Evolutionary conservation across 371 early-diverging fungal genomes (phyloP).

Genomic region (Globomyces sp.): DNA sequence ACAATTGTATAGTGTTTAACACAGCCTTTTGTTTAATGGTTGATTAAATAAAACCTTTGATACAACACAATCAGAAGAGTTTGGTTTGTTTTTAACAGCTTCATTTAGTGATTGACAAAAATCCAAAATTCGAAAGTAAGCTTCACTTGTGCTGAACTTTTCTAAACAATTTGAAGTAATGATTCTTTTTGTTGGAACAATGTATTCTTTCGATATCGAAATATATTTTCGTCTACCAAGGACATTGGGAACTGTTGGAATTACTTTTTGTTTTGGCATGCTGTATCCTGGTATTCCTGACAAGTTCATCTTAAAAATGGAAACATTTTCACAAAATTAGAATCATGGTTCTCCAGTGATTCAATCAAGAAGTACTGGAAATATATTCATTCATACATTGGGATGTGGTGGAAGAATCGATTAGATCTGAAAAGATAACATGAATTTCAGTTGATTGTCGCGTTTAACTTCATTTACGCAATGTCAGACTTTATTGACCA

Average conservation of each 20-base stretch:
- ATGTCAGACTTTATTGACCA: too few relatives aligned
- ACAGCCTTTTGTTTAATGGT: background rate
- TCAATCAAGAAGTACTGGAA: too few relatives aligned
- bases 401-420: too few relatives aligned
- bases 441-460: too few relatives aligned
- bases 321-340: too few relatives aligned
- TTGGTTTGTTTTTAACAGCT: slow-evolving; percentile 23
- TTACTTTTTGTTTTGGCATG: background rate
- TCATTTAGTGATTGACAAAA: slow-evolving; percentile 71
- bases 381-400: too few relatives aligned
- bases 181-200: slow-evolving; percentile 56
- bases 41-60: background rate
- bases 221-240: slow-evolving; percentile 9
- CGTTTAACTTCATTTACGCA: too few relatives aligned
- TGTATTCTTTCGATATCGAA: slow-evolving; percentile 15
- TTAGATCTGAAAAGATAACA: too few relatives aligned
- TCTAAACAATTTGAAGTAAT: slow-evolving; percentile 53
- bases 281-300: too few relatives aligned
- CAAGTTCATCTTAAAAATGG: too few relatives aligned
- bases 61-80: too few relatives aligned
- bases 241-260: slow-evolving; percentile 9
- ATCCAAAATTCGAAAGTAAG: slow-evolving; percentile 65
- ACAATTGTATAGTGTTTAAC: background rate
- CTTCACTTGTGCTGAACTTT: slow-evolving; percentile 60
- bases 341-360: too few relatives aligned